Percentiles rank a stretch among this genome's conserved stretches.
phyloP scores from a whole-genome alignment of 371 early-diverging fungal species.

The Rhizopus arrhizus region DNA sequence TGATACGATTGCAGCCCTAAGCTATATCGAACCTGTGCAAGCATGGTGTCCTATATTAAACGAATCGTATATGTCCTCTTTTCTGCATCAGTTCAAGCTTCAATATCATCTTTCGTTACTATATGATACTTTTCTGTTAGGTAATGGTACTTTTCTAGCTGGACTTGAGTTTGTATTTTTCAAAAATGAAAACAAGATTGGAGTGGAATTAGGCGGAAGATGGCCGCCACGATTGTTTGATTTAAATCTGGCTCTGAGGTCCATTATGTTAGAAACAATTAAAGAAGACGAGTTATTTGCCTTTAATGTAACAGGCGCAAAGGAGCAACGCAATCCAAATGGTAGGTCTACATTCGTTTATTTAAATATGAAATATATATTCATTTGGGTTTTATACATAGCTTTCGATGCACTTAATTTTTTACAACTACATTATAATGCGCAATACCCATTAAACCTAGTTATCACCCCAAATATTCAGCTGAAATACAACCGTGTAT shows the following conservation, averaged over 20 bases:
- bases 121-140: slow-evolving; percentile 44
- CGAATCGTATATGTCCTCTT: slow-evolving; percentile 51
- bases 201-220: slow-evolving; percentile 9
- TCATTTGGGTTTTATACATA: background rate
- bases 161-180: slow-evolving; percentile 41
- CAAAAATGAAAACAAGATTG: slow-evolving; percentile 9
- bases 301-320: slow-evolving; percentile 42
- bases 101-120: slow-evolving; percentile 44
- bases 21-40: slow-evolving; percentile 38
- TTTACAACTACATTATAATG: slow-evolving; percentile 49
- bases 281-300: slow-evolving; percentile 36
- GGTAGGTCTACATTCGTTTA: slow-evolving; percentile 30
- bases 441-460: slow-evolving; percentile 48
- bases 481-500: slow-evolving; percentile 56
- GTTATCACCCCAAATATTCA: slow-evolving; percentile 44
- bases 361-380: background rate
- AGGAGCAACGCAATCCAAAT: slow-evolving; percentile 33
- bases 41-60: slow-evolving; percentile 49
- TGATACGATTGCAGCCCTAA: slow-evolving; percentile 33
- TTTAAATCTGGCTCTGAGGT: slow-evolving; percentile 43
- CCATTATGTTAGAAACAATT: slow-evolving; percentile 41
- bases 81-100: slow-evolving; percentile 48
- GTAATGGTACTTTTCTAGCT: slow-evolving; percentile 42
- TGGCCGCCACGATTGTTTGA: slow-evolving; percentile 55
- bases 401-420: slow-evolving; percentile 55